Percentiles rank a stretch among this genome's conserved stretches.
These are phyloP conservation scores for Cadophora sp. DNA, from an alignment of 2,329 filamentous ascomycete species.

Conservation along the genomic window DNA sequence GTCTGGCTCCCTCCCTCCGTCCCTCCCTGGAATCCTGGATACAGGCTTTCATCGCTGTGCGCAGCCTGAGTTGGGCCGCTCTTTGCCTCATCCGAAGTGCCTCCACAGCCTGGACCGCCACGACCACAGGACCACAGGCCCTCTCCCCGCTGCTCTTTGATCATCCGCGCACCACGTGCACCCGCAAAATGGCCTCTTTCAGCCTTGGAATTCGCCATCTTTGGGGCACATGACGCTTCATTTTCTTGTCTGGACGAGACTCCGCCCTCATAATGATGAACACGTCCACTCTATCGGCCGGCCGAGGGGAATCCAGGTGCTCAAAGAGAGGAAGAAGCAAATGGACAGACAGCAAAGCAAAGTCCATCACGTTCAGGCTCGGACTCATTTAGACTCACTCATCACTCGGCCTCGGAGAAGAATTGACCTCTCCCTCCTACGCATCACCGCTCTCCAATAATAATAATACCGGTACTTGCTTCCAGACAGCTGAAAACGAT, in stretches of 20 bases:
- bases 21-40: neutral
- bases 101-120: constrained; percentile 6
- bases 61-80: constrained; percentile 12
- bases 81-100: constrained; percentile 13
- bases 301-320: neutral
- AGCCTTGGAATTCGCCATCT: constrained; percentile 16
- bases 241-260: constrained; percentile 4
- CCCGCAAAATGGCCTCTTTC: neutral
- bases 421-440: neutral
- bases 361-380: neutral
- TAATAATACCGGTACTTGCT: too few species aligned
- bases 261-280: constrained; percentile 4
- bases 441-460: too few species aligned
- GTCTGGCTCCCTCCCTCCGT: neutral
- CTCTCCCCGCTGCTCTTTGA: constrained; percentile 10
- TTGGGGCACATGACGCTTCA: constrained; percentile 9
- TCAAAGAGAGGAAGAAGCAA: neutral
- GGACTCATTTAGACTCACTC: neutral
- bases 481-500: neutral
- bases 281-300: constrained; percentile 1
- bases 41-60: constrained; percentile 7
- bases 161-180: constrained; percentile 3
- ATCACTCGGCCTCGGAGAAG: neutral
- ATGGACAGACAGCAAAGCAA: neutral
- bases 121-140: too few species aligned